Base-by-base conservation (phyloP, 2,329 filamentous ascomycete genomes). In the Sclerotinia borealis region DNA sequence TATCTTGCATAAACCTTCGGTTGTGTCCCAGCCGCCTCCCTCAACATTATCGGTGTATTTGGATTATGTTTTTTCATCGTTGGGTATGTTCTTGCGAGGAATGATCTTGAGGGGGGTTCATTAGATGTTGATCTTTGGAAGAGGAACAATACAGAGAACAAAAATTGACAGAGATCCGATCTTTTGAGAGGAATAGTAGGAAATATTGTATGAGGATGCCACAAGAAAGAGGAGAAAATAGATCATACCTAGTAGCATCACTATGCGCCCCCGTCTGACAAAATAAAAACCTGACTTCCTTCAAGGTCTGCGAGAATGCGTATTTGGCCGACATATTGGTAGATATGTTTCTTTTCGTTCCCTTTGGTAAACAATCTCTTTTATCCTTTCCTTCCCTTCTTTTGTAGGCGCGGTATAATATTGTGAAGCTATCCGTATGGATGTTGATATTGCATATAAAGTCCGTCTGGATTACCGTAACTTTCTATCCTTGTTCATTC, bases 11-110 rank as follows among this genome's bases (percentile, higher is more conserved):
- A 98, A 68, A 99, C 86, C 77, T 86, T 89, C 68, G 95, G 93
- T 76, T 90, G 81, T 61, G 91, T 91, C 74, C 91, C 92, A 71
- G 85, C 81, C 60, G 93, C 95, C 82, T 98, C 95, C 75, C 95
- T 91, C 74, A 99, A 87, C 82, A 99, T 82, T 78, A 99, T 98
- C 61, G 95, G 95, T 55, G 85, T 93, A 78, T 90, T 82, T 63
- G 95, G 95, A 81, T 99, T 99, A 84, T 93, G 91, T 83, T 96
- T 96, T 87, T 99, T 99, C 93, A 99, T 98, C 65, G 91, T 95
- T 52, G 95, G 95, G 79, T 99, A 99, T 70, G 92, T 88, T 76
- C 91, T 87, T 69, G 88, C 89, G 70, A 99, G 83, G 80, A 99
- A 99, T 36, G 90, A 88, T 77, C 95, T 97, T 10, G 31, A 25